These are phyloP conservation scores for Apiospora arundinis DNA, from an alignment of 2,329 filamentous ascomycete genomes.

Conservation along the genomic window DNA sequence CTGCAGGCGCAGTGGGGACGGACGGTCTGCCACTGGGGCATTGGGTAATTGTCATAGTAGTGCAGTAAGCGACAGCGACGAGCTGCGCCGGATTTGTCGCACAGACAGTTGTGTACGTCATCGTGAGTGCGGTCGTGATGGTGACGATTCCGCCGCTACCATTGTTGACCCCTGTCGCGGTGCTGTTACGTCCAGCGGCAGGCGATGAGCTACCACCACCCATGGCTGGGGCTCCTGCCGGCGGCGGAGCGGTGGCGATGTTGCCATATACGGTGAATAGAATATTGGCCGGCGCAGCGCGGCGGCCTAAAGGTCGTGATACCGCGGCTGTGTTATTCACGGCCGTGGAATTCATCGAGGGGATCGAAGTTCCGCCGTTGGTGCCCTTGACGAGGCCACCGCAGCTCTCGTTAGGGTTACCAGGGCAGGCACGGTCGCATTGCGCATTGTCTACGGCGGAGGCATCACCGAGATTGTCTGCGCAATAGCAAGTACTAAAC, in stretches of 20 bases:
- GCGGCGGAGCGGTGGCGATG: conserved; percentile 37
- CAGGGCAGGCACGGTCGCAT: conserved; percentile 50
- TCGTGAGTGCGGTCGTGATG: conserved; percentile 35
- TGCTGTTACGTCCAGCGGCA: conserved; percentile 30
- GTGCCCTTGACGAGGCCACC: conserved; percentile 42
- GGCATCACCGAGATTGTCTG: conserved; percentile 48
- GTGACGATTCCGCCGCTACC: conserved; percentile 18
- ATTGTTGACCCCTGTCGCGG: not conserved
- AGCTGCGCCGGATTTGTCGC: conserved; percentile 42
- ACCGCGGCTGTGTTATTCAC: not conserved
- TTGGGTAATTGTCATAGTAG: conserved; percentile 38
- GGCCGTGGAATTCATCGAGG: conserved; percentile 23
- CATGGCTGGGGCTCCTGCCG: conserved; percentile 42
- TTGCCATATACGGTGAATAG: conserved; percentile 53
- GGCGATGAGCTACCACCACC: conserved; percentile 35
- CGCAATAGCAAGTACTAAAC: conserved; percentile 52
- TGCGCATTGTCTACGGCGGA: conserved; percentile 40
- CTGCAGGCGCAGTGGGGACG: not conserved
- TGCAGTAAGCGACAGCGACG: conserved; percentile 40
- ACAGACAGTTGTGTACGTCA: conserved; percentile 44
- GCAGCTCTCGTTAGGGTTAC: conserved; percentile 47
- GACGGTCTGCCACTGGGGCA: conserved; percentile 26
- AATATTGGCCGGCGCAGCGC: conserved; percentile 36
- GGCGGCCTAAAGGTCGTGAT: conserved; percentile 28
- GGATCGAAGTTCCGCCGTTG: conserved; percentile 15